Conservation (phyloP, 345 rosid species). For the Chamaenerion angustifolium region DNA sequence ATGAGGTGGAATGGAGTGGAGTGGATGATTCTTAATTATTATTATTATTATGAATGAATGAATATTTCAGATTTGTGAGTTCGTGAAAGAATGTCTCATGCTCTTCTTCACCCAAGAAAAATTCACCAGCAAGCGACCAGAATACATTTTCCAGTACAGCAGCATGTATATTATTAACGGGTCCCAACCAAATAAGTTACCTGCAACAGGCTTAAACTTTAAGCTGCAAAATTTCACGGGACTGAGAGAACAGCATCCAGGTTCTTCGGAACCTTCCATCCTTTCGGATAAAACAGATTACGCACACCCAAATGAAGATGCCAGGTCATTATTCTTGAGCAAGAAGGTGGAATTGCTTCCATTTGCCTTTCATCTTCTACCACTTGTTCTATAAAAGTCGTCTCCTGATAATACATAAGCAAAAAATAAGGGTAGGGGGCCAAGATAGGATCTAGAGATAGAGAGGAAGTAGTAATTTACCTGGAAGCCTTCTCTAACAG, state of each 20-base stretch:
- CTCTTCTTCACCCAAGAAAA: too few relatives aligned
- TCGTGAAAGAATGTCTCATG: too few relatives aligned
- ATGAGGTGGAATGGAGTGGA: constrained; percentile 1
- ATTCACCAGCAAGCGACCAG: too few relatives aligned
- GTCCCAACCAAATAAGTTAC: too few relatives aligned
- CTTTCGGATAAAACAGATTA: constrained; percentile 49
- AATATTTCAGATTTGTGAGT: too few relatives aligned
- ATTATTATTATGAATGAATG: too few relatives aligned
- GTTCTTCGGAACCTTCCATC: constrained; percentile 59
- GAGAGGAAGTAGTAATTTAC: constrained; percentile 22
- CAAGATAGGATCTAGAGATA: too few relatives aligned
- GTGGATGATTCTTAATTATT: too few relatives aligned
- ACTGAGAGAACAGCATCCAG: constrained; percentile 43
- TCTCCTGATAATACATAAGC: constrained; percentile 37
- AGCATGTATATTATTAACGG: too few relatives aligned
- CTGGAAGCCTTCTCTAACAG: constrained; percentile 85
- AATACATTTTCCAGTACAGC: too few relatives aligned
- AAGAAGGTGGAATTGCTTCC: constrained; percentile 62
- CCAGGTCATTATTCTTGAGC: constrained; percentile 79
- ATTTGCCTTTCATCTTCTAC: constrained; percentile 88
- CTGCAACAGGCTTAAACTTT: not conserved
- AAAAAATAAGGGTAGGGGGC: not conserved
- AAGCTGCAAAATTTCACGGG: constrained; percentile 11
- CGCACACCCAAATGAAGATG: constrained; percentile 68
- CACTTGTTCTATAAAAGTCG: constrained; percentile 79